Conservation (phyloP, 139 green algal species). For the Tetratostichococcus sp. region DNA sequence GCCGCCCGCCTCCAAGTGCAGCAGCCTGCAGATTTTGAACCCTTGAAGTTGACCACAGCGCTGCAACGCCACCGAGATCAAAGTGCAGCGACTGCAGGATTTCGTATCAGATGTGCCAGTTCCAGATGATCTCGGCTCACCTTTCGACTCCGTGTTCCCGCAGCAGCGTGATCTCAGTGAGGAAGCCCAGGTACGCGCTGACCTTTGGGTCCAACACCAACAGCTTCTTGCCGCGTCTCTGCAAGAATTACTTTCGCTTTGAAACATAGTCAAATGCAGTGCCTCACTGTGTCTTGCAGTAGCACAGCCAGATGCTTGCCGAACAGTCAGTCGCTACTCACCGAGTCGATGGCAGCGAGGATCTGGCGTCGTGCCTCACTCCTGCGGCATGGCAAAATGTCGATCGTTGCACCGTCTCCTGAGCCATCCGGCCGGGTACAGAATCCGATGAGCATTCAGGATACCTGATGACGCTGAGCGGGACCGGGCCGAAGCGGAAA, state of each 20-base stretch:
- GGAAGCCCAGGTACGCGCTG: slow-evolving; percentile 64
- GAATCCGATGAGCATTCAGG: background rate
- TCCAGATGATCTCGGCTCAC: too few species aligned
- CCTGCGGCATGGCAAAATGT: slow-evolving; percentile 31
- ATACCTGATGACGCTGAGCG: slow-evolving; percentile 43
- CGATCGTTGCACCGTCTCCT: too few species aligned
- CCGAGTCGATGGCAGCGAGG: slow-evolving; percentile 64
- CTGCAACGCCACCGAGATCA: too few species aligned
- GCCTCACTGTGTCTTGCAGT: too few species aligned
- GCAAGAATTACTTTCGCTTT: background rate
- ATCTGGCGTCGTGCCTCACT: slow-evolving; percentile 49
- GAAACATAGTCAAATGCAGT: background rate
- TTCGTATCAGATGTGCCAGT: too few species aligned
- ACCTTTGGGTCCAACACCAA: slow-evolving; percentile 79
- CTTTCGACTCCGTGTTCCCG: slow-evolving; percentile 82
- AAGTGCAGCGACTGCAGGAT: too few species aligned
- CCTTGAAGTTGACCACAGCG: too few species aligned
- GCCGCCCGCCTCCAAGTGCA: slow-evolving; percentile 34
- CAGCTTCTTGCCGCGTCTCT: slow-evolving; percentile 78
- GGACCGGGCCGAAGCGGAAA: slow-evolving; percentile 16
- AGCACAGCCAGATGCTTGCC: too few species aligned
- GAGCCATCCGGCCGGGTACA: too few species aligned
- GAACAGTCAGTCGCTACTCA: slow-evolving; percentile 14
- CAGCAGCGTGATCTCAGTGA: slow-evolving; percentile 68
- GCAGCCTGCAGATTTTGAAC: slow-evolving; percentile 39